Conservation (phyloP, 2,329 filamentous ascomycete species). For the Fusarium praegraminearum region DNA sequence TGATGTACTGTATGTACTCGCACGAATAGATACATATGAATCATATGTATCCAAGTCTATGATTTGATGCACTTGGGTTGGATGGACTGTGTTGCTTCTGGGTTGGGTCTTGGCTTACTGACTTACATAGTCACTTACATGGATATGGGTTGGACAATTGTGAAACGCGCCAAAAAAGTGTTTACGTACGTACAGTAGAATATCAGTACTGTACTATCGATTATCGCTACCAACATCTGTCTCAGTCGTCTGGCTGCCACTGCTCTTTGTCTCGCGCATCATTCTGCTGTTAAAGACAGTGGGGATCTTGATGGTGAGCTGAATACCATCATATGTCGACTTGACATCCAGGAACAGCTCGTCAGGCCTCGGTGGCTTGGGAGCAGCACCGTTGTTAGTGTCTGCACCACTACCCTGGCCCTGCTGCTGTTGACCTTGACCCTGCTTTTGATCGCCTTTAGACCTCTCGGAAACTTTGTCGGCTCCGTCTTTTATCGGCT, state of each 20-base stretch:
- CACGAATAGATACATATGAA: conserved; percentile 28
- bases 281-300: conserved; percentile 62
- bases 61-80: conserved; percentile 1
- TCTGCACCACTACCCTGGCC: conserved; percentile 5
- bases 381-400: background rate
- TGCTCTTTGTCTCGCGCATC: conserved; percentile 26
- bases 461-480: conserved; percentile 16
- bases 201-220: conserved; percentile 19
- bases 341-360: conserved; percentile 69
- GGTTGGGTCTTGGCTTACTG: conserved; percentile 11
- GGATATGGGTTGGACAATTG: conserved; percentile 24
- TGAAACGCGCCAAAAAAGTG: conserved; percentile 37
- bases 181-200: background rate
- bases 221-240: conserved; percentile 18
- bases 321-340: conserved; percentile 68
- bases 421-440: conserved; percentile 1
- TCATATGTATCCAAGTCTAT: conserved; percentile 10
- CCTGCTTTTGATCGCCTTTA: background rate
- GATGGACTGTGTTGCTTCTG: background rate
- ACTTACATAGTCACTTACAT: conserved; percentile 27
- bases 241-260: conserved; percentile 17
- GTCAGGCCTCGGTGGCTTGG: conserved; percentile 56
- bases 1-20: conserved; percentile 11
- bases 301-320: conserved; percentile 68
- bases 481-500: conserved; percentile 44